Evolutionary conservation across 2,329 filamentous ascomycete species (phyloP).

Genomic region (Fusarium kyushuense): DNA sequence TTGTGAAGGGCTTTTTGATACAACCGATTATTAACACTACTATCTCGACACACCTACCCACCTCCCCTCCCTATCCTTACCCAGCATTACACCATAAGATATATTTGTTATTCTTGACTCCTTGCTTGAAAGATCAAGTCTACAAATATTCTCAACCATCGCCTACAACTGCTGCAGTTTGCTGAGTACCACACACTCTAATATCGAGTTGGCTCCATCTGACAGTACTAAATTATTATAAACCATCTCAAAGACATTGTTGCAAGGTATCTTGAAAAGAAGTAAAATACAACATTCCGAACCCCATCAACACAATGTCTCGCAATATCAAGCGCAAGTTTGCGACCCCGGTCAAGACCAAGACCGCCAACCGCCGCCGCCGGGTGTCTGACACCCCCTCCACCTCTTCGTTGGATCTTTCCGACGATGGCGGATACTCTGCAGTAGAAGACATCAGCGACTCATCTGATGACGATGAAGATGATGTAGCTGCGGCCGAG

Average conservation of each 20-base stretch:
- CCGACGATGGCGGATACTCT: slow-evolving; percentile 80
- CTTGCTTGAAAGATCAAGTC: neutral
- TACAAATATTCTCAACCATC: neutral
- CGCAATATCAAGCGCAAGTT: slow-evolving; percentile 65
- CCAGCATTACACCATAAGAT: slow-evolving; percentile 12
- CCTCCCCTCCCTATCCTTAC: neutral
- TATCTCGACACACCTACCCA: slow-evolving; percentile 1
- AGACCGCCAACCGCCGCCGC: slow-evolving; percentile 58
- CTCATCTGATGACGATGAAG: slow-evolving; percentile 81
- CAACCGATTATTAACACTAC: slow-evolving; percentile 16
- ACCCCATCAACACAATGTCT: slow-evolving; percentile 57
- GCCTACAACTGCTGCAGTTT: neutral
- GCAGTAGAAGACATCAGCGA: slow-evolving; percentile 84
- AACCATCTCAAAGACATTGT: neutral
- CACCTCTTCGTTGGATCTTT: slow-evolving; percentile 69
- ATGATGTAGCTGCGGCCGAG: slow-evolving; percentile 81
- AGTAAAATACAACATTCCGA: neutral
- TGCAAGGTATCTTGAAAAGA: neutral
- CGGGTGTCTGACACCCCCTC: slow-evolving; percentile 63
- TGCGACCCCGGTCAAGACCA: slow-evolving; percentile 58
- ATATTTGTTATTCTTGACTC: slow-evolving; percentile 1
- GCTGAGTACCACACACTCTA: neutral
- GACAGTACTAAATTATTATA: neutral
- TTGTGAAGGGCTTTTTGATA: slow-evolving; percentile 47
- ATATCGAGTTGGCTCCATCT: slow-evolving; percentile 7